Percentiles rank a stretch among this genome's conserved stretches.
These are phyloP conservation scores for Zygotorulaspora danielsina DNA, from an alignment of 805 yeast species.

Conservation along the genomic window DNA sequence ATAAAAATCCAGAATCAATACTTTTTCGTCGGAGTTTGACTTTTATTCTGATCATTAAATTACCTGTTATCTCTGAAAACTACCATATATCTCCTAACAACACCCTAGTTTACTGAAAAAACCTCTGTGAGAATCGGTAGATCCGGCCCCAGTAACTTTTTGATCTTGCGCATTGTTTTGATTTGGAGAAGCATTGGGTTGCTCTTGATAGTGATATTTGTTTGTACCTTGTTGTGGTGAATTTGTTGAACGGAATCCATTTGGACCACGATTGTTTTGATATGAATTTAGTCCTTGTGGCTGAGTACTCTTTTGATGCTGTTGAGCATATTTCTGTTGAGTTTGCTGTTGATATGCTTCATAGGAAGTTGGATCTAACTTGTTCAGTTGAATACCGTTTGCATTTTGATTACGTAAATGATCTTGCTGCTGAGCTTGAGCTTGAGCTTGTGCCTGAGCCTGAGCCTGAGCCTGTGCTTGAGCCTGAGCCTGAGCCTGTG, in stretches of 20 bases:
- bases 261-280: conserved; percentile 24
- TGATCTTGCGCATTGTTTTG: conserved; percentile 11
- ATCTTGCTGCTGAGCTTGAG: conserved; percentile 13
- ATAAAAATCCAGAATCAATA: too few species aligned
- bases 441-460: conserved; percentile 14
- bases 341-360: conserved; percentile 39
- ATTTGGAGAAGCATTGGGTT: conserved; percentile 18
- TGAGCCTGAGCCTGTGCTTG: conserved; percentile 28
- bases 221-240: conserved; percentile 18
- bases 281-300: conserved; percentile 13
- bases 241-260: conserved; percentile 31
- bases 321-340: conserved; percentile 35
- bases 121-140: conserved; percentile 29
- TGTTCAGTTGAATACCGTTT: conserved; percentile 31
- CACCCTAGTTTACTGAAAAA: conserved; percentile 36
- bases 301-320: conserved; percentile 26
- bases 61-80: too few species aligned
- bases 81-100: conserved; percentile 29
- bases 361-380: conserved; percentile 42
- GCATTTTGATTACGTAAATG: conserved; percentile 17
- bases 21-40: too few species aligned
- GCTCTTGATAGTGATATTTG: conserved; percentile 21
- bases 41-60: too few species aligned
- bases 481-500: conserved; percentile 24
- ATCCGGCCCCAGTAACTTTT: conserved; percentile 16